Evolutionary conservation across 495 filamentous ascomycete species (phyloP), one percentile per base, ranked within the genome.

Genomic region (Amniculicola lignicola): DNA sequence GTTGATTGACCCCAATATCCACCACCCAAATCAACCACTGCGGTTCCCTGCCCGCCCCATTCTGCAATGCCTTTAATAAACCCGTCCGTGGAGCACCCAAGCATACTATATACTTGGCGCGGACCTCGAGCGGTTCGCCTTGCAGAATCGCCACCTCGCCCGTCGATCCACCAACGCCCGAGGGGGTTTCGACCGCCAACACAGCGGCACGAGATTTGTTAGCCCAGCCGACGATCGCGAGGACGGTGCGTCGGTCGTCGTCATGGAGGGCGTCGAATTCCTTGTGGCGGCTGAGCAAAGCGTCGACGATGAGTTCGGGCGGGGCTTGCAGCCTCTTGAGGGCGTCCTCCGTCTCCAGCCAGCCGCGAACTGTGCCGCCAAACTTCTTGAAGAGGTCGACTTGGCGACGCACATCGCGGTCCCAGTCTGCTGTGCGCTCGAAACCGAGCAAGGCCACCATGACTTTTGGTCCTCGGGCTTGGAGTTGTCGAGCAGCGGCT

Each of bases 21-120:
- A 83, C 90, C 14, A 96, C 79, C 51, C 78, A 85, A 1, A 96
- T 68, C 44, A 83, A 82, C 88, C 90, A 94, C 39, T 72, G 72
- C 1, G 70, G 66, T 4, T 84, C 81, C 4, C 84, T 80, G 1
- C 81, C 79, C 2, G 72, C 74, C 79, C 5, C 81, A 77, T 16
- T 72, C 74, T 19, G 79, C 72, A 60, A 89, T 68, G 87, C 84
- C 65, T 85, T 83, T 16, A 96, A 70, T 14, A 96, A 67, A 0
- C 93, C 93, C 1, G 78, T 81, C 70, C 94, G 89, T 0, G 93
- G 92, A 1, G 87, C 89, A 2, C 87, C 90, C 18, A 96, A 78
- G 18, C 85, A 82, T 0, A 95, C 86, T 2, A 96, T 83, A 43
- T 83, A 86, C 14, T 85, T 82, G 1, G 88, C 80, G 51, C 85